Evolutionary conservation across 2,329 filamentous ascomycete species (phyloP), one percentile per base, ranked within the genome.

Genomic region (Diaporthe sp.): DNA sequence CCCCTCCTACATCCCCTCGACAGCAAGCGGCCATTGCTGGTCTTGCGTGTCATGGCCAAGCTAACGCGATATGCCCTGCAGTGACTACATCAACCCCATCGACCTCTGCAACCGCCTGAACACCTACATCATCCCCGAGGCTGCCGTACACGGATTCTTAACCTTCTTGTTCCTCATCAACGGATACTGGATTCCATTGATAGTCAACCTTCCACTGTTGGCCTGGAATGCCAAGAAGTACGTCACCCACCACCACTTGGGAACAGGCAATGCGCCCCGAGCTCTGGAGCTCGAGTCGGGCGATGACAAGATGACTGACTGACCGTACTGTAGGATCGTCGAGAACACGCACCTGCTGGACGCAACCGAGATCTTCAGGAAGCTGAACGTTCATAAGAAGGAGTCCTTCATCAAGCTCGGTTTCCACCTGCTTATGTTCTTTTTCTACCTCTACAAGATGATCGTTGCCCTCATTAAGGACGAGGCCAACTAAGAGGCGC

Each of bases 381-480:
- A 99, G 89, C 89, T 99, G 77, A 99, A 99, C 81, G 94, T 98
- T 71, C 97, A 99, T 86, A 99, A 99, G 90, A 98, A 98, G 94
- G 97, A 99, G 92, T 98, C 97, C 0, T 99, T 99, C 86, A 93
- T 97, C 88, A 99, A 99, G 89, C 94, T 99, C 58, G 97, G 96
- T 74, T 99, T 99, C 90, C 97, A 99, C 86, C 90, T 99, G 77
- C 86, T 99, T 87, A 98, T 99, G 95, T 99, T 99, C 92, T 99
- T 99, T 92, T 99, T 98, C 92, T 99, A 99, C 88, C 94, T 99
- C 75, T 98, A 98, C 91, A 97, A 94, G 93, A 97, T 97, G 94
- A 97, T 97, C 81, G 96, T 98, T 79, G 96, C 97, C 79, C 91
- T 99, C 78, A 99, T 99, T 89, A 93, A 94, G 83, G 97, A 98